These are phyloP conservation scores for Salix suchowensis DNA, from an alignment of 345 rosid genomes.

Conservation along the genomic window DNA sequence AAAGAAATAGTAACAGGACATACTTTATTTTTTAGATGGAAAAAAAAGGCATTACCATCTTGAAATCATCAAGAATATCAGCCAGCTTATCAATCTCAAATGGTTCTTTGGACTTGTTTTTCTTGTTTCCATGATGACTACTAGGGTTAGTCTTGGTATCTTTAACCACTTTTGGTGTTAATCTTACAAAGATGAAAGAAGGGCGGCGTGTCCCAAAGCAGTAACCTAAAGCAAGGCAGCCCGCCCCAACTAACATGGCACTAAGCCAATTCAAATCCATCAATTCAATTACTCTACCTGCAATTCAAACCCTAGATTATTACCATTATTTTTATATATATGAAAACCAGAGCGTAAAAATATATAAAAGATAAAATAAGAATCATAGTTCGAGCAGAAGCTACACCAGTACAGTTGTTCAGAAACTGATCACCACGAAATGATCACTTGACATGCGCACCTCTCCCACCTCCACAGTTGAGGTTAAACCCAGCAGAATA, in stretches of 20 bases:
- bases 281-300: slow-evolving; percentile 2
- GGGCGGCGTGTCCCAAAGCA: slow-evolving; percentile 60
- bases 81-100: slow-evolving; percentile 86
- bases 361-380: not conserved
- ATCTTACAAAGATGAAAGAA: slow-evolving; percentile 30
- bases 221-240: slow-evolving; percentile 79
- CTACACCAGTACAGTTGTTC: not conserved
- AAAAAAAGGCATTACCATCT: slow-evolving; percentile 53
- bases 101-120: slow-evolving; percentile 41
- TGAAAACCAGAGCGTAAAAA: not conserved
- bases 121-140: slow-evolving; percentile 21
- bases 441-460: not conserved
- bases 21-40: not conserved
- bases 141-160: slow-evolving; percentile 3
- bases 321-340: not conserved
- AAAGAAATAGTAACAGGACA: slow-evolving; percentile 1
- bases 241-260: slow-evolving; percentile 72
- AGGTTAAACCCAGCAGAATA: not conserved
- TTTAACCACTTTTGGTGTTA: slow-evolving; percentile 26
- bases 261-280: slow-evolving; percentile 84
- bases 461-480: not conserved
- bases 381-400: not conserved
- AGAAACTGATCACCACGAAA: too few species aligned
- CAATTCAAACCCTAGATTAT: not conserved
- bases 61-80: slow-evolving; percentile 76